Evolutionary conservation across 768 basidiomycete genomes (phyloP).

Genomic region (Cystofilobasidium ferigula): DNA sequence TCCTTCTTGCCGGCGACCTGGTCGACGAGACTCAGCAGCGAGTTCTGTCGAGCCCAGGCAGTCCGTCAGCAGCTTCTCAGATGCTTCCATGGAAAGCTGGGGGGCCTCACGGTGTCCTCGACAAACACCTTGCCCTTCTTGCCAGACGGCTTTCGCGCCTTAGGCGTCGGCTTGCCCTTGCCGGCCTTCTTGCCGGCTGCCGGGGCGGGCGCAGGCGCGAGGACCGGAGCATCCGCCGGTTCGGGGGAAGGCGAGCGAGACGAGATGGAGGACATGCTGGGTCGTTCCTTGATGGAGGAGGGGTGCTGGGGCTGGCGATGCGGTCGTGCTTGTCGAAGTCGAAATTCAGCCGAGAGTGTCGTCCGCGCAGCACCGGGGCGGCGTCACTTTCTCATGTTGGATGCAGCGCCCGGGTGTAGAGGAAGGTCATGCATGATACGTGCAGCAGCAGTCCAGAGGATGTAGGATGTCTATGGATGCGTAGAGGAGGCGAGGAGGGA

Average conservation of each 20-base stretch:
- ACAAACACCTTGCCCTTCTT: conserved; percentile 26
- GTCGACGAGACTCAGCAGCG: conserved; percentile 17
- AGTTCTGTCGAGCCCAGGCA: background rate
- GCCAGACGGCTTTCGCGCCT: conserved; percentile 7
- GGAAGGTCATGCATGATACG: no score
- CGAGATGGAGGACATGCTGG: no score
- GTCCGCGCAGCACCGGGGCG: no score
- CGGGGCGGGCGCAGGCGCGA: background rate
- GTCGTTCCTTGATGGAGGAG: no score
- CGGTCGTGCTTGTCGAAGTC: no score
- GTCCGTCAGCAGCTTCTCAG: background rate
- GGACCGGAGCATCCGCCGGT: background rate
- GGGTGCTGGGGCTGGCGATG: no score
- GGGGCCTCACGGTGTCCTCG: conserved; percentile 21
- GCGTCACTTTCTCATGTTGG: no score
- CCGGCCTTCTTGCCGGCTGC: background rate
- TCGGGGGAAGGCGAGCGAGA: background rate
- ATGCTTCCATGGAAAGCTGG: background rate
- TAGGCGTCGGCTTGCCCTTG: background rate
- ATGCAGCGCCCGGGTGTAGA: no score
- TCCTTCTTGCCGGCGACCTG: conserved; percentile 23
- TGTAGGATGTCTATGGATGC: no score
- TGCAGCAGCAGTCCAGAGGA: no score
- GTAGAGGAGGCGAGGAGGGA: no score
- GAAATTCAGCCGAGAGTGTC: no score